Conservation (phyloP, 1,139 yeast species). For the Nakaseomyces delphensis region DNA sequence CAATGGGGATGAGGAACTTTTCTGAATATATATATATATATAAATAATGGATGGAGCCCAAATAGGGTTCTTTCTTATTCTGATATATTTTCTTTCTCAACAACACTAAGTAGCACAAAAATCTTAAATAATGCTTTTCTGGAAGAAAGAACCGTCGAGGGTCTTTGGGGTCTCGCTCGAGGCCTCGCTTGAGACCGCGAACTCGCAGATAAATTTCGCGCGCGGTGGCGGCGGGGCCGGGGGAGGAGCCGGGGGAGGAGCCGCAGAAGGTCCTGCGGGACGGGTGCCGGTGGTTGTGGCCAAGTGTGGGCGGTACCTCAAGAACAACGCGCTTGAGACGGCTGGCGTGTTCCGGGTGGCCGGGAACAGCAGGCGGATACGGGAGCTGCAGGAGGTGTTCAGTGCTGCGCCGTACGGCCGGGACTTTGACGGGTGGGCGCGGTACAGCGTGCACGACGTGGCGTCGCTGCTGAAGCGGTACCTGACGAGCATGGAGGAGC, state of each 20-base stretch:
- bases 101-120: neutral
- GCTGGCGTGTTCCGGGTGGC: slow-evolving; percentile 90
- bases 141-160: neutral
- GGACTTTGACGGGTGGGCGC: slow-evolving; percentile 65
- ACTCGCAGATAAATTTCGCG: slow-evolving; percentile 13
- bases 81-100: neutral
- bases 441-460: slow-evolving; percentile 87
- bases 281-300: slow-evolving; percentile 53
- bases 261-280: no score
- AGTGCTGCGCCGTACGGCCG: slow-evolving; percentile 84
- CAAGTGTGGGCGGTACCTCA: slow-evolving; percentile 76
- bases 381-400: slow-evolving; percentile 69
- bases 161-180: slow-evolving; percentile 76
- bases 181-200: slow-evolving; percentile 56
- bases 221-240: slow-evolving; percentile 10
- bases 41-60: no score
- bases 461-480: slow-evolving; percentile 78
- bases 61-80: no score
- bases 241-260: no score
- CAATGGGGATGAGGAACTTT: no score
- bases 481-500: slow-evolving; percentile 61
- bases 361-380: slow-evolving; percentile 78
- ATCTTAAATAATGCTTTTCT: neutral
- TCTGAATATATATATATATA: no score
- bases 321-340: slow-evolving; percentile 58